Conservation (phyloP, 2,329 filamentous ascomycete species). For the Daldinia eschscholtzii region DNA sequence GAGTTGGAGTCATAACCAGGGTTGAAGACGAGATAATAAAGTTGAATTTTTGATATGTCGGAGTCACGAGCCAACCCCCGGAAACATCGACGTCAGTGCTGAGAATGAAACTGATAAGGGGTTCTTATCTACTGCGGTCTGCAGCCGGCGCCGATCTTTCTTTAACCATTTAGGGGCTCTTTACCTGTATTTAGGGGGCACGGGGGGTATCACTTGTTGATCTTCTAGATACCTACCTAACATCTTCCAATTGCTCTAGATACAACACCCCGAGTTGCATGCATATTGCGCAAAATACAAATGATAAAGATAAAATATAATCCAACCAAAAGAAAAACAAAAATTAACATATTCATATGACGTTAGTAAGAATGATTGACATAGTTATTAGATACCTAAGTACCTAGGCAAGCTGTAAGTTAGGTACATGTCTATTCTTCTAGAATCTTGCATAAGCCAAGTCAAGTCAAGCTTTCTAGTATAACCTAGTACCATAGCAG, state of each 20-base stretch:
- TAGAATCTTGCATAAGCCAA: constrained; percentile 28
- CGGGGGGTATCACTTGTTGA: not conserved
- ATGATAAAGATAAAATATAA: not conserved
- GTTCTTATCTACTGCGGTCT: not conserved
- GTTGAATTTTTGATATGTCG: constrained; percentile 16
- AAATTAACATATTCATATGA: constrained; percentile 1
- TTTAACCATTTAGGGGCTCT: not conserved
- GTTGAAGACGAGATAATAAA: constrained; percentile 15
- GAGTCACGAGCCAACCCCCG: constrained; percentile 40
- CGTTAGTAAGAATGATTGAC: not conserved
- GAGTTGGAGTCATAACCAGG: constrained; percentile 35
- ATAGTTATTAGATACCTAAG: not conserved
- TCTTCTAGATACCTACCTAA: not conserved
- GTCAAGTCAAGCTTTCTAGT: constrained; percentile 33
- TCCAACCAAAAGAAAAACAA: too few relatives aligned
- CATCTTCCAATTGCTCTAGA: too few relatives aligned
- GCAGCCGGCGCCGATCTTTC: not conserved
- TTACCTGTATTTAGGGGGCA: too few relatives aligned
- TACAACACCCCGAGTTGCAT: not conserved
- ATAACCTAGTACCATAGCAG: constrained; percentile 7
- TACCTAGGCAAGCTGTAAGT: not conserved
- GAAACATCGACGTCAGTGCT: constrained; percentile 35
- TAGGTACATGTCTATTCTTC: constrained; percentile 8
- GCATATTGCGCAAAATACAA: not conserved
- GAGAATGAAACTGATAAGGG: constrained; percentile 33